Base-by-base conservation (phyloP, 148 eudicot species). In the Amaranthus cruentus region DNA sequence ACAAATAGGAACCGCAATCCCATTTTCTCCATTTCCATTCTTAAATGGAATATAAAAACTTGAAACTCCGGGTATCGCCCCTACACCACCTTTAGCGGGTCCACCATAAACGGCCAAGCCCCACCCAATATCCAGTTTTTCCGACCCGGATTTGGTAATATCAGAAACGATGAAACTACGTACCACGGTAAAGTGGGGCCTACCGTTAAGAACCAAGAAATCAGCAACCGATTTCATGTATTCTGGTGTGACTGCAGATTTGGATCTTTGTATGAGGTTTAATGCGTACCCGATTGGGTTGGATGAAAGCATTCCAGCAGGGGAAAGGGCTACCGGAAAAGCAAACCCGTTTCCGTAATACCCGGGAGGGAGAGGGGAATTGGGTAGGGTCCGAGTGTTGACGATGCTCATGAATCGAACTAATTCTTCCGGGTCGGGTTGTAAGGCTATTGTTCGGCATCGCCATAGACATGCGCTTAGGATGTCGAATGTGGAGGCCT, bases 391-490 rank as follows among this genome's bases (percentile, higher is more conserved):
- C 2, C 89, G 83, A 11, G 71, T 56, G 43, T 73, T 78, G n/a
- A 82, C 73, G 0, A 73, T 53, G 75, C 74, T 73, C 6, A 70
- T 67, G 11, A 86, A 57, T 52, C 83, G 75, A 48, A 84, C 80
- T 6, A 69, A 49, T 67, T 82, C 82, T 48, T 80, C 68, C 0
- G 87, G 85, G 65, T 70, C 73, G 2, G 75, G 79, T 43, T 75
- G 65, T 42, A 86, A 75, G 42, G 89, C 85, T 1, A 73, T 76
- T 51, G 87, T 82, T 13, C 87, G 85, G 14, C 85, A 82, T 11
- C 76, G 63, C 89, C 87, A 84, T 0, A 84, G 72, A 14, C 84
- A 82, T 42, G 89, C 89, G 2, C 85, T 82, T 6, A 86, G 74
- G 14, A 86, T 12, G 55, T 86, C 89, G 5, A 82, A 86, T 28